Percentiles rank a stretch among this genome's conserved stretches.
phyloP scores from a whole-genome alignment of 805 yeast species.

The Metschnikowia colocasiae region DNA sequence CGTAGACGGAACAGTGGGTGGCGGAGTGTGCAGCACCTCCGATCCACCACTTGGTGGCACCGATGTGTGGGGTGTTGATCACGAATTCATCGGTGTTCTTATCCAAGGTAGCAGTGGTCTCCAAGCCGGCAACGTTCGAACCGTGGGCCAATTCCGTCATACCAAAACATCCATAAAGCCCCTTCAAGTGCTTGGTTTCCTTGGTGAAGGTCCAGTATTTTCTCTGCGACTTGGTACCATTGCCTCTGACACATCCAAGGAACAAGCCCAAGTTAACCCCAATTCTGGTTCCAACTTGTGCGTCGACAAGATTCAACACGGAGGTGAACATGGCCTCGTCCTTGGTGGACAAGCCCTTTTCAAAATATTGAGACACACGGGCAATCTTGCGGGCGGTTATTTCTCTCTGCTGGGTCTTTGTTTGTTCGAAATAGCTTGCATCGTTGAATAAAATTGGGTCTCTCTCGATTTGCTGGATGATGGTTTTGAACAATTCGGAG shows the following conservation, averaged over 20 bases:
- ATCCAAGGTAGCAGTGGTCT: slow-evolving; percentile 23
- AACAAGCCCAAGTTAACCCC: slow-evolving; percentile 22
- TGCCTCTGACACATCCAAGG: slow-evolving; percentile 20
- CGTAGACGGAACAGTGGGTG: slow-evolving; percentile 20
- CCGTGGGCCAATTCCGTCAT: slow-evolving; percentile 25
- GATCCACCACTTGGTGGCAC: slow-evolving; percentile 25
- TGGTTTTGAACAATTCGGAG: slow-evolving; percentile 16
- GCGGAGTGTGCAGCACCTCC: slow-evolving; percentile 24
- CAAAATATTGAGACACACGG: slow-evolving; percentile 19
- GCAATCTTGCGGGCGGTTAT: slow-evolving; percentile 18
- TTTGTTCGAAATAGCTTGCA: slow-evolving; percentile 17
- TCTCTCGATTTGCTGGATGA: slow-evolving; percentile 18
- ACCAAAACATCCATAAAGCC: slow-evolving; percentile 21
- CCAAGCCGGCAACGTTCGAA: slow-evolving; percentile 22
- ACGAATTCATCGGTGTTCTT: slow-evolving; percentile 19
- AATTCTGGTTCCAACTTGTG: slow-evolving; percentile 20
- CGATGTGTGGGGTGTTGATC: slow-evolving; percentile 22
- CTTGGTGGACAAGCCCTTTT: slow-evolving; percentile 9
- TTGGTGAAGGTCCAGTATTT: slow-evolving; percentile 17
- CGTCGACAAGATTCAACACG: slow-evolving; percentile 16
- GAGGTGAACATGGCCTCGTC: slow-evolving; percentile 11
- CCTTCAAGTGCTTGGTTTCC: slow-evolving; percentile 17
- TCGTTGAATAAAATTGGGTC: slow-evolving; percentile 19
- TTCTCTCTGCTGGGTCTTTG: slow-evolving; percentile 20
- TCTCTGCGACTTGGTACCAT: slow-evolving; percentile 20